These are phyloP conservation scores for Colletotrichum australisinense DNA, from an alignment of 2,329 filamentous ascomycete genomes.

Conservation along the genomic window DNA sequence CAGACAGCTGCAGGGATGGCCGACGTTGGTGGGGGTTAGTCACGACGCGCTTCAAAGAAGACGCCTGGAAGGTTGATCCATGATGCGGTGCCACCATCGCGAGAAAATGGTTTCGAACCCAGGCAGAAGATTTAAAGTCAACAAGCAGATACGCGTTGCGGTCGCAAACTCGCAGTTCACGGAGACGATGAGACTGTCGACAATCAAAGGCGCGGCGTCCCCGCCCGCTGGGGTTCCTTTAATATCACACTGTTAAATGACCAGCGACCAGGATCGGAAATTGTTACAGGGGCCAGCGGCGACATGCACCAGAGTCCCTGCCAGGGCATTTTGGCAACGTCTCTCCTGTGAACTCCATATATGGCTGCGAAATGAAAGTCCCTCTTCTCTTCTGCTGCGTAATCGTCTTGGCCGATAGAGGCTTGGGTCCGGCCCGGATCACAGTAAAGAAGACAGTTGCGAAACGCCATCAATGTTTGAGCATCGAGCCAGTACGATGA, in stretches of 20 bases:
- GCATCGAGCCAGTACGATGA: not conserved
- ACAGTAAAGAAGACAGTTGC: slow-evolving; percentile 4
- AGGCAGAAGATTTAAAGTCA: not conserved
- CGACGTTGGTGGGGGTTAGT: not conserved
- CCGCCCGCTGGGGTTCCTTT: slow-evolving; percentile 9
- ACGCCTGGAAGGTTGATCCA: not conserved
- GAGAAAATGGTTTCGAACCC: not conserved
- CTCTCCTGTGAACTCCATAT: not conserved
- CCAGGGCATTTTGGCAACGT: slow-evolving; percentile 8
- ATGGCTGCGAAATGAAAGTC: not conserved
- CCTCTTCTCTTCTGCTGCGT: not conserved
- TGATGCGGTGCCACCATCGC: not conserved
- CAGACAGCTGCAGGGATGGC: not conserved
- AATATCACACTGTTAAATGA: slow-evolving; percentile 29
- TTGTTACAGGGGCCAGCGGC: slow-evolving; percentile 14
- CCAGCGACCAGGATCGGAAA: slow-evolving; percentile 30
- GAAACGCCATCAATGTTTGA: not conserved
- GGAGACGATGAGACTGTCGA: not conserved
- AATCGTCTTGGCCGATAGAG: not conserved
- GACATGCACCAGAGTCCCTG: slow-evolving; percentile 9
- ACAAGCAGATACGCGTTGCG: not conserved
- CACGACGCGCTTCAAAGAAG: not conserved
- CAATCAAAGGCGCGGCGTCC: not conserved
- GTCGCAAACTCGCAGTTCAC: not conserved
- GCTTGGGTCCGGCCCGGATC: not conserved